phyloP scores from a whole-genome alignment of 2,329 filamentous ascomycete species.

The Xylaria sp. region DNA sequence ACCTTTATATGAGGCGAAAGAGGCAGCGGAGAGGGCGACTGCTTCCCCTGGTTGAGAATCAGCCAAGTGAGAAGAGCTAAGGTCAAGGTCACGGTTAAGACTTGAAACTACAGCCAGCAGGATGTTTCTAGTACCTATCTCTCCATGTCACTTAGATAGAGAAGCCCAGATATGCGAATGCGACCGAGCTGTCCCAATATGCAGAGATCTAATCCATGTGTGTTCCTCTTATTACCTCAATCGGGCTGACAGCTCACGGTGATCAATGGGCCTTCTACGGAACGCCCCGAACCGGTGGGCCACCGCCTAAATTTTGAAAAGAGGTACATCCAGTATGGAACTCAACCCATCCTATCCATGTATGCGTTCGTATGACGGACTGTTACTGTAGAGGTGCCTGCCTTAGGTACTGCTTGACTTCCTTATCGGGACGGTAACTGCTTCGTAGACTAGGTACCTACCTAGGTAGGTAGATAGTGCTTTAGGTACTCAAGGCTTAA shows the following conservation, averaged over 20 bases:
- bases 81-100: too few relatives aligned
- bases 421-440: too few relatives aligned
- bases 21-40: slow-evolving; percentile 3
- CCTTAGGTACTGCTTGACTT: too few relatives aligned
- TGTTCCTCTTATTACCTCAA: not conserved
- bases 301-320: not conserved
- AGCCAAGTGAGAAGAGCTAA: not conserved
- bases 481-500: not conserved
- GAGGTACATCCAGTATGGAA: too few relatives aligned
- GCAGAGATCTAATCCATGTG: not conserved
- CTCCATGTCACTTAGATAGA: not conserved
- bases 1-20: slow-evolving; percentile 14
- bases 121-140: not conserved
- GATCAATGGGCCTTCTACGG: not conserved
- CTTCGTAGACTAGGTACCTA: too few relatives aligned
- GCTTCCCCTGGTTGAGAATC: slow-evolving; percentile 1
- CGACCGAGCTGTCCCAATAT: not conserved
- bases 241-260: not conserved
- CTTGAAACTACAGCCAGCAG: not conserved
- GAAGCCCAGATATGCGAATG: not conserved
- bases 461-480: not conserved
- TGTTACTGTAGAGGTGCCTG: not conserved
- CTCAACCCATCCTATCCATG: not conserved
- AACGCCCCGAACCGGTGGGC: not conserved
- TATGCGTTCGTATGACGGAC: not conserved